These are phyloP conservation scores for Solanum commersonii DNA, from an alignment of 257 asterid species.

Conservation along the genomic window DNA sequence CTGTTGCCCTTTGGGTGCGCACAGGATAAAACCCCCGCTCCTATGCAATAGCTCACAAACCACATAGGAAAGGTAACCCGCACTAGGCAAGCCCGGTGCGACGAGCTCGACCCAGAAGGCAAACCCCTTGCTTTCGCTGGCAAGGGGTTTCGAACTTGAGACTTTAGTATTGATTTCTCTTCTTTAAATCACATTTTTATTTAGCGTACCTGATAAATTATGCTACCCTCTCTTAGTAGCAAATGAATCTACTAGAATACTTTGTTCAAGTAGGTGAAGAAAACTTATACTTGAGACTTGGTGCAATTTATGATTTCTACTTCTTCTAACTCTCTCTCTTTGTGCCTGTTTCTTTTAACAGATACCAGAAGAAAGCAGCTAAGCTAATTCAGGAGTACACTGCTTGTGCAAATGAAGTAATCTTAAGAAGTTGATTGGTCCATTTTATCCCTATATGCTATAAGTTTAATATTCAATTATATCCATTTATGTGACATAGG, in stretches of 20 bases:
- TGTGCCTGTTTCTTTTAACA: constrained; percentile 12
- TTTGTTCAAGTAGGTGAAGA: background rate
- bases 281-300: background rate
- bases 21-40: too few species aligned
- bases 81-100: too few species aligned
- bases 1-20: too few species aligned
- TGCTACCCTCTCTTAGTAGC: background rate
- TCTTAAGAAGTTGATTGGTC: constrained; percentile 5
- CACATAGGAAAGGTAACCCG: too few species aligned
- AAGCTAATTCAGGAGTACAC: constrained; percentile 80
- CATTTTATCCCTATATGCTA: background rate
- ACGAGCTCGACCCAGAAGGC: too few species aligned
- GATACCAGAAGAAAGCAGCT: constrained; percentile 94
- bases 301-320: background rate
- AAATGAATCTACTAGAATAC: background rate
- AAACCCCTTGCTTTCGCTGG: too few species aligned
- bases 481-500: constrained; percentile 34
- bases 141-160: too few species aligned
- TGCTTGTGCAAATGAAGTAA: constrained; percentile 93
- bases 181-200: background rate
- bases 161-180: background rate
- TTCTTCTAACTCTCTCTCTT: background rate
- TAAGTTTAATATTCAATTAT: background rate
- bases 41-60: too few species aligned
- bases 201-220: background rate